phyloP scores from a whole-genome alignment of 2,329 filamentous ascomycete species.

The Ophiostoma sp. region DNA sequence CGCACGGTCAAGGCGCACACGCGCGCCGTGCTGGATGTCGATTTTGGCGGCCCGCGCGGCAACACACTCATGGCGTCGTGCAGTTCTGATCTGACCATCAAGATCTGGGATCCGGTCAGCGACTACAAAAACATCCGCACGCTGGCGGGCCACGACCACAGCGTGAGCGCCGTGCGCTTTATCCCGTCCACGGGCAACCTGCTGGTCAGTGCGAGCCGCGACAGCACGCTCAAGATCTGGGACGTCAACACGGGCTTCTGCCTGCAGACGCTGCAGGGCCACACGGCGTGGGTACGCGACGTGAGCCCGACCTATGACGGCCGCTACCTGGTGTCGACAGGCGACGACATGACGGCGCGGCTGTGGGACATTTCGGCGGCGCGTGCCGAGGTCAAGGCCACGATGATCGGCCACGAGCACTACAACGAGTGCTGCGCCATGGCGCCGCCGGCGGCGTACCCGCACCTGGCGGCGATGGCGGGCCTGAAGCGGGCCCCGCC shows the following conservation, averaged over 20 bases:
- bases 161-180: constrained; percentile 81
- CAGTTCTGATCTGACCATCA: constrained; percentile 86
- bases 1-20: constrained; percentile 89
- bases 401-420: constrained; percentile 81
- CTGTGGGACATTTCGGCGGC: constrained; percentile 77
- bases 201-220: constrained; percentile 78
- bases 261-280: constrained; percentile 80
- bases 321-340: constrained; percentile 73
- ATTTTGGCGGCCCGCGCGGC: constrained; percentile 80
- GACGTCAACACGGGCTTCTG: constrained; percentile 91
- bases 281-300: constrained; percentile 86
- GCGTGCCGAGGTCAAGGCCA: constrained; percentile 64
- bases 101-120: constrained; percentile 86
- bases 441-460: constrained; percentile 72
- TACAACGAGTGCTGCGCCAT: constrained; percentile 80
- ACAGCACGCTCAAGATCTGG: constrained; percentile 83
- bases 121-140: constrained; percentile 95
- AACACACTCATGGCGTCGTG: constrained; percentile 75
- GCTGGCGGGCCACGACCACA: constrained; percentile 85
- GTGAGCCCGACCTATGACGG: constrained; percentile 79
- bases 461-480: constrained; percentile 69
- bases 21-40: constrained; percentile 78
- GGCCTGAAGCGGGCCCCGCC: constrained; percentile 78
- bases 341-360: constrained; percentile 74
- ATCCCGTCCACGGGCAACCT: constrained; percentile 79